A percentile compares a stretch with the other conserved stretches of the same genome.
Conservation (phyloP, 202 grass and related monocot species). For the Setaria viridis region DNA sequence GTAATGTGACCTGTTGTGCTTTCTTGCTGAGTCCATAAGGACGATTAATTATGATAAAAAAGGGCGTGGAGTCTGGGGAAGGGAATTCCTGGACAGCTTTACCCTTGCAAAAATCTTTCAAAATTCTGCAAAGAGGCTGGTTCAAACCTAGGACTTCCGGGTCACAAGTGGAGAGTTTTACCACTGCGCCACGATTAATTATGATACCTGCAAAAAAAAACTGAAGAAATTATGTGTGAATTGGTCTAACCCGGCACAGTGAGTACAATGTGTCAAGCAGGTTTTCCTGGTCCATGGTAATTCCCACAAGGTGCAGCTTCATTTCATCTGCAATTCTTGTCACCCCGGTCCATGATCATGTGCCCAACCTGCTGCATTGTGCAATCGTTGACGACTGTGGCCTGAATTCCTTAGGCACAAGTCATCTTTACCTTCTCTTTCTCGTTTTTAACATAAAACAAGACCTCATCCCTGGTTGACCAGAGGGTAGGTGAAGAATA, state of each 20-base stretch:
- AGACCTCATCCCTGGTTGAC: slow-evolving; percentile 29
- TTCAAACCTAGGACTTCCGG: no score
- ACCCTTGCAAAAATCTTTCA: no score
- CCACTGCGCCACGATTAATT: neutral
- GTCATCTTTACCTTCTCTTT: neutral
- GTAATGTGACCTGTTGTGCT: neutral
- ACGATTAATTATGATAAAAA: neutral
- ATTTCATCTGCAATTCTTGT: neutral
- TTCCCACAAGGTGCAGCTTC: neutral
- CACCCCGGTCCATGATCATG: neutral
- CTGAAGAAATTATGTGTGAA: neutral
- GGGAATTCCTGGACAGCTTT: no score
- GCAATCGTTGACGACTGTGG: neutral
- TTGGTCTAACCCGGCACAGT: neutral
- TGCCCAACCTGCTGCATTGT: neutral
- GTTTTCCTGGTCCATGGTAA: neutral
- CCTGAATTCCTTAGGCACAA: neutral
- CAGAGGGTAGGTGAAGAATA: slow-evolving; percentile 11
- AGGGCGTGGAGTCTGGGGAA: no score
- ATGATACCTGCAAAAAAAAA: neutral
- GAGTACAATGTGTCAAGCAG: neutral
- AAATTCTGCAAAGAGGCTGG: no score
- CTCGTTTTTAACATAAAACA: slow-evolving; percentile 3
- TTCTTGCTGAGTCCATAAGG: neutral
- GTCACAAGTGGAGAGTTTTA: no score